These are phyloP conservation scores for Phytomonas sp. DNA, from an alignment of 208 protist species.

Conservation along the genomic window DNA sequence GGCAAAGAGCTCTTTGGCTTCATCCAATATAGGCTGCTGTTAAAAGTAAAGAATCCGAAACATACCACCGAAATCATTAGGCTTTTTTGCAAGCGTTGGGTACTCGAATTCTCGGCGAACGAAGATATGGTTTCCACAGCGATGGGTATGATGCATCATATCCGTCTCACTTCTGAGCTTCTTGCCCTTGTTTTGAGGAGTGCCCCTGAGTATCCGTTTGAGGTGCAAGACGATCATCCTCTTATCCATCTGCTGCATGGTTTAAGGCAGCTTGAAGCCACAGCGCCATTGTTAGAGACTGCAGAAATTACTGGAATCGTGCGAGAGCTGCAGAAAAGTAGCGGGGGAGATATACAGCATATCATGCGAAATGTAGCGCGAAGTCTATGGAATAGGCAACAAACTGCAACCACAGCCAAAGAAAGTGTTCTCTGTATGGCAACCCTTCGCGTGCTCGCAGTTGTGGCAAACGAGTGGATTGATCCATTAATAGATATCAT, in stretches of 20 bases:
- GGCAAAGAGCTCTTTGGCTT: slow-evolving; percentile 42
- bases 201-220: slow-evolving; percentile 47
- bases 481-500: slow-evolving; percentile 59
- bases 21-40: slow-evolving; percentile 57
- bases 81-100: slow-evolving; percentile 68
- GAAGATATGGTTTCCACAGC: slow-evolving; percentile 16
- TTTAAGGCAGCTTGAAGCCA: slow-evolving; percentile 14
- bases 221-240: slow-evolving; percentile 34
- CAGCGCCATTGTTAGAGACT: background rate
- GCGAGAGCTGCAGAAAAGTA: background rate
- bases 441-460: slow-evolving; percentile 44
- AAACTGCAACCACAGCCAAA: slow-evolving; percentile 27
- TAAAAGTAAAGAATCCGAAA: slow-evolving; percentile 17
- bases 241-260: slow-evolving; percentile 49
- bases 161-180: slow-evolving; percentile 47
- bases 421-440: slow-evolving; percentile 47
- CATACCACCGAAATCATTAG: slow-evolving; percentile 36
- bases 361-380: slow-evolving; percentile 52
- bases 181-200: slow-evolving; percentile 27
- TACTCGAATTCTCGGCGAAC: slow-evolving; percentile 26
- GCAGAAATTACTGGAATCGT: background rate
- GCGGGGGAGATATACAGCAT: slow-evolving; percentile 23
- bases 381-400: slow-evolving; percentile 52
- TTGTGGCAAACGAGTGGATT: slow-evolving; percentile 47
- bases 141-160: slow-evolving; percentile 13